A percentile compares a stretch with the other conserved stretches of the same genome.
phyloP scores from a whole-genome alignment of 192 early-diverging fungal species.

The Pilobolus umbonatus region DNA sequence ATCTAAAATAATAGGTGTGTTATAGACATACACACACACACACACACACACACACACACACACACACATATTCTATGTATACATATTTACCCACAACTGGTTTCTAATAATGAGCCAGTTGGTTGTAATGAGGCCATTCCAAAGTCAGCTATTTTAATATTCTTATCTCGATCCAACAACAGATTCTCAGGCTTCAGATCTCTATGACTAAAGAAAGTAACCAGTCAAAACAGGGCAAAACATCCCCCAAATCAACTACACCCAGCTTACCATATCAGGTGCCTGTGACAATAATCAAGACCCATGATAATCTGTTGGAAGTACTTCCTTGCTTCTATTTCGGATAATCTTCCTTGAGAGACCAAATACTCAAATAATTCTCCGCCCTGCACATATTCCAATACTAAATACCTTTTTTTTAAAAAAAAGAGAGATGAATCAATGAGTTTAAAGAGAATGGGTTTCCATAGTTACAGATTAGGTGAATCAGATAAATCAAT shows the following conservation, averaged over 20 bases:
- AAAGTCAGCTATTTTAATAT: slow-evolving; percentile 92
- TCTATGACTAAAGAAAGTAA: slow-evolving; percentile 56
- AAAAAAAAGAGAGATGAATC: background rate
- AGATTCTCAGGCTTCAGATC: slow-evolving; percentile 91
- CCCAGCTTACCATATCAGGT: slow-evolving; percentile 59
- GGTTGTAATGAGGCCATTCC: slow-evolving; percentile 67
- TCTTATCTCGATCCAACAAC: slow-evolving; percentile 40
- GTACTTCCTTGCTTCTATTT: slow-evolving; percentile 58
- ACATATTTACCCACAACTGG: slow-evolving; percentile 56
- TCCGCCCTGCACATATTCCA: slow-evolving; percentile 68
- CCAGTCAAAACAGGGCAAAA: background rate
- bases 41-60: slow-evolving; percentile 9
- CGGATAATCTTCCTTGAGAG: slow-evolving; percentile 49
- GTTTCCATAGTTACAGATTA: slow-evolving; percentile 19
- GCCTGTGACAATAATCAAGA: slow-evolving; percentile 62
- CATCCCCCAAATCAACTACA: background rate
- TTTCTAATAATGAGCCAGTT: slow-evolving; percentile 50
- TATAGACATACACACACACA: background rate
- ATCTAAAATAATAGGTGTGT: slow-evolving; percentile 31
- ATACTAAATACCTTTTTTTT: slow-evolving; percentile 52
- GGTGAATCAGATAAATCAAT: slow-evolving; percentile 38
- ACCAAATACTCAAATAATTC: slow-evolving; percentile 73
- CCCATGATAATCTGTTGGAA: slow-evolving; percentile 73
- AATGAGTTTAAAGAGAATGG: background rate
- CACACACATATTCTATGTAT: slow-evolving; percentile 44